These are phyloP conservation scores for Neostapfia colusana DNA, from an alignment of 176 grass and related monocot genomes.

Conservation along the genomic window DNA sequence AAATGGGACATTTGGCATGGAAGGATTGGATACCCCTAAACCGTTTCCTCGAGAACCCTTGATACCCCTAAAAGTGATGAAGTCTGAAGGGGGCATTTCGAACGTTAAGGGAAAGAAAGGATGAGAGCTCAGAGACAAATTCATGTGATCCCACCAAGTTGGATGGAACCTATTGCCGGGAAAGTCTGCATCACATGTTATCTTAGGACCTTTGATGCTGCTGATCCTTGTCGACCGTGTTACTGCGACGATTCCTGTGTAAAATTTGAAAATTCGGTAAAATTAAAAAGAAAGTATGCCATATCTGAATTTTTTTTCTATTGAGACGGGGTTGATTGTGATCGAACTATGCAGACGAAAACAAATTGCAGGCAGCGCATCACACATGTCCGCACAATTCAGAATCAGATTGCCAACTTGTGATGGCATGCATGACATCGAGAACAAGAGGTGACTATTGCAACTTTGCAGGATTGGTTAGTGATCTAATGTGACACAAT, in stretches of 20 bases:
- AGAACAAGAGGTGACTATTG: slow-evolving; percentile 25
- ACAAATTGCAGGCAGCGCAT: slow-evolving; percentile 18
- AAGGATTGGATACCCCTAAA: slow-evolving; percentile 43
- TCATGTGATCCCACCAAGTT: slow-evolving; percentile 37
- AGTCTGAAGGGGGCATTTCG: slow-evolving; percentile 35
- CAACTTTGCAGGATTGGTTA: slow-evolving; percentile 18
- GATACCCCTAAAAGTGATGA: slow-evolving; percentile 44
- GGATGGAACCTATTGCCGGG: slow-evolving; percentile 21
- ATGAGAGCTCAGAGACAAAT: slow-evolving; percentile 53
- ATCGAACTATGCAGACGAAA: not conserved
- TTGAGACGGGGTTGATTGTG: slow-evolving; percentile 10
- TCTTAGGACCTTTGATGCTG: slow-evolving; percentile 9
- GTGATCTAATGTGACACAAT: slow-evolving; percentile 42
- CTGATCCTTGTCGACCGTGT: slow-evolving; percentile 24
- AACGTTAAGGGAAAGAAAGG: slow-evolving; percentile 55
- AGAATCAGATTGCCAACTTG: slow-evolving; percentile 38
- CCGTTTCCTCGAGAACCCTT: not conserved
- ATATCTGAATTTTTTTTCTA: not conserved
- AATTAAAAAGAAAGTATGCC: not conserved
- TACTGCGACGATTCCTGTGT: not conserved
- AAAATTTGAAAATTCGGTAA: not conserved
- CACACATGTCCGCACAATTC: not conserved
- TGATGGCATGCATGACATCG: slow-evolving; percentile 19
- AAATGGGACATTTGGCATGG: slow-evolving; percentile 28
- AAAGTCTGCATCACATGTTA: slow-evolving; percentile 14